These are phyloP conservation scores for Calonectria pteridis DNA, from an alignment of 2,329 filamentous ascomycete genomes.

Conservation along the genomic window DNA sequence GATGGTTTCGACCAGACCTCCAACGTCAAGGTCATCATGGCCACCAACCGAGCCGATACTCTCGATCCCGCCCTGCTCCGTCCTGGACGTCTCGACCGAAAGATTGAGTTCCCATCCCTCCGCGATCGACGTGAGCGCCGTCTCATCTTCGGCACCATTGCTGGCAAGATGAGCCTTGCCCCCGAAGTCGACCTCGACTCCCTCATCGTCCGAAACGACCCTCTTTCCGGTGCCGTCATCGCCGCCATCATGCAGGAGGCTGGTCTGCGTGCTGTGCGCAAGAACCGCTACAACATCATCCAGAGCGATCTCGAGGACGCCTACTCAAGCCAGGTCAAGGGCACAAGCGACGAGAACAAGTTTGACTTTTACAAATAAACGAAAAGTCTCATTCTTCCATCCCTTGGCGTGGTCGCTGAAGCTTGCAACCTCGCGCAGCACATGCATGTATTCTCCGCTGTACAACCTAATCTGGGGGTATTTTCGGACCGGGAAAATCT, in stretches of 20 bases:
- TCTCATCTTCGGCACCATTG: constrained; percentile 98
- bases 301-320: constrained; percentile 97
- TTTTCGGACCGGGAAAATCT: constrained; percentile 13
- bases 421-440: constrained; percentile 12
- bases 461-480: constrained; percentile 38
- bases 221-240: constrained; percentile 93
- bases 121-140: constrained; percentile 94
- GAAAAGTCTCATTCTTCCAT: constrained; percentile 10
- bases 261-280: constrained; percentile 90
- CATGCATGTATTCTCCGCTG: constrained; percentile 37
- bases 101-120: constrained; percentile 98
- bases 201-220: constrained; percentile 96
- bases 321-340: constrained; percentile 97
- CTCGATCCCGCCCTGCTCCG: constrained; percentile 94
- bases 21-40: constrained; percentile 99
- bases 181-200: constrained; percentile 97
- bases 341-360: constrained; percentile 73
- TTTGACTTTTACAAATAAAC: constrained; percentile 92
- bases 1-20: constrained; percentile 99
- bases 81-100: constrained; percentile 94
- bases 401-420: constrained; percentile 1
- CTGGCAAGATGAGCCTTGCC: constrained; percentile 94
- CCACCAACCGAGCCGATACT: constrained; percentile 97
- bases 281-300: constrained; percentile 99
- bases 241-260: constrained; percentile 99